Base-by-base conservation (phyloP, 257 asterid genomes). In the Rubia yunnanensis region DNA sequence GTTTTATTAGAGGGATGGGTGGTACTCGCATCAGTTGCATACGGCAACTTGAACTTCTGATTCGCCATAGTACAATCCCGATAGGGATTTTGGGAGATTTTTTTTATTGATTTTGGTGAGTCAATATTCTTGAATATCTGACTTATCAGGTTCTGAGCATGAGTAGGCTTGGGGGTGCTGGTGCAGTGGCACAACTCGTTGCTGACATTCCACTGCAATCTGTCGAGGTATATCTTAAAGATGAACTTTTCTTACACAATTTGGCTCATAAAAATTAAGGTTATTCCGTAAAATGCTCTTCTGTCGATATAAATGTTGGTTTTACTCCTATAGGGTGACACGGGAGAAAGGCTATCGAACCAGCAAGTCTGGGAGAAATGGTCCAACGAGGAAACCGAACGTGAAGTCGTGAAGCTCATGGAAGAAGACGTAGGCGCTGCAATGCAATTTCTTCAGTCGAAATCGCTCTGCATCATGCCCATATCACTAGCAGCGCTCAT, bases 381-480 rank as follows among this genome's bases (percentile, higher is more conserved):
- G 94, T 85, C 96, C 36, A 89, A 85, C 7, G 89, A 77, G 58
- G 96, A 84, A 60, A 89, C 96, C 28, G 96, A 89, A 65, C 52
- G 55, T 9, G 94, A 87, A 77, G 95, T 89, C 1, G 95, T 87
- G 49, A 89, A 78, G 73, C 95, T 89, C 34, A 89, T 89, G 94
- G 95, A 87, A 76, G 91, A 85, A 73, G 89, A 87, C 35, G 83
- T 87, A 26, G 96, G 96, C 26, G 80, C 95, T 38, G 96, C 95
- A 35, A 85, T 87, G 96, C 95, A 87, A 41, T 82, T 74, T 82
- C 89, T 87, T 64, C 96, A 87, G 71, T 82, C 96, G 17, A 89
- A 89, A 78, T 80, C 96, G 31, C 96, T 89, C 22, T 87, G 96
- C 73, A 87, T 89, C 83, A 89, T 89, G 96, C 96, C 96, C 55